A percentile compares a stretch with the other conserved stretches of the same genome.
These are phyloP conservation scores for Fusarium circinatum DNA, from an alignment of 2,329 filamentous ascomycete species.

Conservation along the genomic window DNA sequence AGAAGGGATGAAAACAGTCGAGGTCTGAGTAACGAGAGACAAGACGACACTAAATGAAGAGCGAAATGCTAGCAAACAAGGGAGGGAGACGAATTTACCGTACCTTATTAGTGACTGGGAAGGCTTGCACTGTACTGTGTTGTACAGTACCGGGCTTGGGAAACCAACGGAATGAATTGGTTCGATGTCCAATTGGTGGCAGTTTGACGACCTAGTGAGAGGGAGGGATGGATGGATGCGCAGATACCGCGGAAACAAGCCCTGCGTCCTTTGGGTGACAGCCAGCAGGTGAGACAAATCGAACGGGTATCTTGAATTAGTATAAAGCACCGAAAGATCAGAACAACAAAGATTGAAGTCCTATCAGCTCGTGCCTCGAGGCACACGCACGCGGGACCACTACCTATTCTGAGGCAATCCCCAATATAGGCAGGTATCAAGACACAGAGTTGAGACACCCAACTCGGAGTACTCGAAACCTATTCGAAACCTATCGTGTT, in stretches of 20 bases:
- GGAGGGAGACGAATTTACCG: slow-evolving; percentile 32
- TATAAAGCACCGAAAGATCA: background rate
- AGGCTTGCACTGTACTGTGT: slow-evolving; percentile 30
- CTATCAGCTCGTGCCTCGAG: background rate
- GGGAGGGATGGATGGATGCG: slow-evolving; percentile 18
- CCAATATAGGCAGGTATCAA: background rate
- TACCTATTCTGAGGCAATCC: slow-evolving; percentile 14
- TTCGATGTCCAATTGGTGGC: slow-evolving; percentile 29
- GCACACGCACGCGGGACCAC: background rate
- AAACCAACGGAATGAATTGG: slow-evolving; percentile 24
- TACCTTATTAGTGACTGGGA: slow-evolving; percentile 20
- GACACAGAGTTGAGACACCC: slow-evolving; percentile 17
- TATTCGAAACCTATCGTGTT: slow-evolving; percentile 27
- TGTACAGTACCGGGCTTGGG: slow-evolving; percentile 11
- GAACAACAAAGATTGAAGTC: background rate
- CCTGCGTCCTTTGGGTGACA: slow-evolving; percentile 9
- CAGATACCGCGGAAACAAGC: slow-evolving; percentile 25
- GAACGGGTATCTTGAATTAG: slow-evolving; percentile 14
- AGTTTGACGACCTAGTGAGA: slow-evolving; percentile 17
- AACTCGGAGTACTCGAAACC: slow-evolving; percentile 22
- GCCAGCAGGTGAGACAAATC: background rate
- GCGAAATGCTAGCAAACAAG: slow-evolving; percentile 23
- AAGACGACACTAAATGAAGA: slow-evolving; percentile 14
- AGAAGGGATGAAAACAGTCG: slow-evolving; percentile 18
- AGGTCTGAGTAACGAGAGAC: slow-evolving; percentile 20